phyloP scores from a whole-genome alignment of 2,329 filamentous ascomycete species.

The Colletotrichum sp. region DNA sequence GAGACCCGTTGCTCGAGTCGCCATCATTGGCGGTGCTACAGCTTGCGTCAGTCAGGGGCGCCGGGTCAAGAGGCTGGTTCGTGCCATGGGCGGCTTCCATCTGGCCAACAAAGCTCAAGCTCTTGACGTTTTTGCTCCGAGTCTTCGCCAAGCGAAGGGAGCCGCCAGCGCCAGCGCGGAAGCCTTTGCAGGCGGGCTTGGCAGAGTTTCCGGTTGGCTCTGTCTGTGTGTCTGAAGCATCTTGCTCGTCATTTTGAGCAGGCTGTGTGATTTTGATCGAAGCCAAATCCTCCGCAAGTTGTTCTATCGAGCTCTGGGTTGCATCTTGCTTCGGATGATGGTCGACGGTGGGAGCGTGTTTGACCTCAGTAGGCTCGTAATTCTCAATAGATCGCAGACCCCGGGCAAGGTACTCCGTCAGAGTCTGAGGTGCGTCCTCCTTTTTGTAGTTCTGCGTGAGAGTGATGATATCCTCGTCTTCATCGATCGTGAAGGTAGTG shows the following conservation, averaged over 20 bases:
- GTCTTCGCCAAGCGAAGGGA: slow-evolving; percentile 37
- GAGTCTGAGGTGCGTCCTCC: not conserved
- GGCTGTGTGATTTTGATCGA: not conserved
- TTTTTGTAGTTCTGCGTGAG: not conserved
- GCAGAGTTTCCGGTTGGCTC: not conserved
- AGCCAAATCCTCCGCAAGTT: not conserved
- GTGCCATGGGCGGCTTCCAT: not conserved
- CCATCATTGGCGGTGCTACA: not conserved
- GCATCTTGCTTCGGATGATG: not conserved
- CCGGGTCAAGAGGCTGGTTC: not conserved
- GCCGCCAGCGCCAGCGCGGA: slow-evolving; percentile 33
- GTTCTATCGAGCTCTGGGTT: not conserved
- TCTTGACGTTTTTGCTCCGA: slow-evolving; percentile 25
- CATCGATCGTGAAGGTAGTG: not conserved
- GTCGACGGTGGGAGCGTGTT: not conserved
- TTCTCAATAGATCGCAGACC: not conserved
- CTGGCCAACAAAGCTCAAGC: not conserved
- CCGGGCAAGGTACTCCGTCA: not conserved
- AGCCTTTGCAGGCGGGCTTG: slow-evolving; percentile 22
- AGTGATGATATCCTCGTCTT: not conserved
- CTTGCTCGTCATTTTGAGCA: not conserved
- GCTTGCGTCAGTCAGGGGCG: not conserved
- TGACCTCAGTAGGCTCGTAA: not conserved
- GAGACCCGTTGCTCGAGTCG: not conserved
- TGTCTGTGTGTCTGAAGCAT: not conserved